Base-by-base conservation (phyloP, 2,329 filamentous ascomycete genomes). In the Ceratocystis cubensis region DNA sequence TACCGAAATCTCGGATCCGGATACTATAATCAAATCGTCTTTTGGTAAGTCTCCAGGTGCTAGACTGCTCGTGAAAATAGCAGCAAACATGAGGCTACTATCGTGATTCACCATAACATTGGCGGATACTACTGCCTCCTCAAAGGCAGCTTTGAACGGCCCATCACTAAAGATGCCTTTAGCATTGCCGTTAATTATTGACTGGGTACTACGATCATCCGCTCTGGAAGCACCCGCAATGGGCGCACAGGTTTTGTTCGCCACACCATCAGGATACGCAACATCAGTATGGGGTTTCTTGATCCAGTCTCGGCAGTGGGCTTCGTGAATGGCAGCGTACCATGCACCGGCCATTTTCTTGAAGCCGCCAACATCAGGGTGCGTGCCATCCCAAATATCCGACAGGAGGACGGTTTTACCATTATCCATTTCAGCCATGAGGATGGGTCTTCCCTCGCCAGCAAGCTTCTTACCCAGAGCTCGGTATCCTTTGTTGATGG, bases 331-430 rank as follows among this genome's bases (percentile, higher is more conserved):
- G 25, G 72, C 71, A 0, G 59, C 66, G 64, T 73, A 72, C 75
- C 75, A 78, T 6, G 76, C 68, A 22, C 71, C 70, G 41, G 76
- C 77, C 76, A 79, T 78, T 71, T 78, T 77, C 56, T 70, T 67
- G 67, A 78, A 78, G 3, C 77, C 77, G 0, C 15, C 70, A 41
- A 77, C 75, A 22, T 72, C 71, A 0, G 77, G 78, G 65, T 79
- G 78, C 0, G 74, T 78, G 8, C 70, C 72, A 66, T 79, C 77
- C 0, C 70, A 72, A 59, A 78, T 69, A 56, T 78, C 76, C 5
- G 57, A 64, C 2, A 17, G 28, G 13, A 65, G 8, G 6, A 66
- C 44, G 15, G 53, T 65, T 44, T 67, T 67, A 5, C 59, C 50
- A 3, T 64, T 28, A 20, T 69, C 25, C 37, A 71, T 69, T 63